These are phyloP conservation scores for Chlorella ohadii DNA, from an alignment of 139 green algal species.

Conservation along the genomic window DNA sequence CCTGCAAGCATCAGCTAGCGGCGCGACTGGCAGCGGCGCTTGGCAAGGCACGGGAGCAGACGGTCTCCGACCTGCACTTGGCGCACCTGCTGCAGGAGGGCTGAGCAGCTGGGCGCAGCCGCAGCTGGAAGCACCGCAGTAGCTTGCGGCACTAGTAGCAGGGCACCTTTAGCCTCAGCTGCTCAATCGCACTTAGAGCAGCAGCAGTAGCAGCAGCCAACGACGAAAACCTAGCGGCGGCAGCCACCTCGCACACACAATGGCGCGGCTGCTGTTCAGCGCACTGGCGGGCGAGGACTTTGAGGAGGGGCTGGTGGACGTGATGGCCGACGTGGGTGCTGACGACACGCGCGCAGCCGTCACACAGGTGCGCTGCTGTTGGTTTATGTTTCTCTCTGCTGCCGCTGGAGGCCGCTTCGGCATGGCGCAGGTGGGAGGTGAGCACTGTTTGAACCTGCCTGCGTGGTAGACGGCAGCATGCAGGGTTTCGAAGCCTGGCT, in stretches of 20 bases:
- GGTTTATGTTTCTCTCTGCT: neutral
- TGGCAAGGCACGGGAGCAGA: conserved; percentile 11
- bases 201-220: neutral
- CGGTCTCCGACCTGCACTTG: conserved; percentile 33
- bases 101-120: neutral
- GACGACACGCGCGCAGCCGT: neutral
- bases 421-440: neutral
- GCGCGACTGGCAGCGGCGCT: conserved; percentile 64
- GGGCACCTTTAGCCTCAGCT: too few relatives aligned
- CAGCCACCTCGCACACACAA: neutral
- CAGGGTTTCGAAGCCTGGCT: too few relatives aligned
- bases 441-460: neutral
- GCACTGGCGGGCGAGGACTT: neutral
- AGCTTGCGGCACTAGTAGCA: neutral
- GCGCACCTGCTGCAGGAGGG: conserved; percentile 33
- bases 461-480: too few relatives aligned
- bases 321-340: neutral
- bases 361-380: neutral
- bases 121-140: too few relatives aligned
- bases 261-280: neutral
- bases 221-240: neutral
- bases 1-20: conserved; percentile 94
- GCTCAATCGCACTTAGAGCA: neutral
- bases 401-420: neutral
- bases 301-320: too few relatives aligned